Evolutionary conservation across 1,284 basidiomycete genomes (phyloP).

Genomic region (Cryptococcus jaspeensis): DNA sequence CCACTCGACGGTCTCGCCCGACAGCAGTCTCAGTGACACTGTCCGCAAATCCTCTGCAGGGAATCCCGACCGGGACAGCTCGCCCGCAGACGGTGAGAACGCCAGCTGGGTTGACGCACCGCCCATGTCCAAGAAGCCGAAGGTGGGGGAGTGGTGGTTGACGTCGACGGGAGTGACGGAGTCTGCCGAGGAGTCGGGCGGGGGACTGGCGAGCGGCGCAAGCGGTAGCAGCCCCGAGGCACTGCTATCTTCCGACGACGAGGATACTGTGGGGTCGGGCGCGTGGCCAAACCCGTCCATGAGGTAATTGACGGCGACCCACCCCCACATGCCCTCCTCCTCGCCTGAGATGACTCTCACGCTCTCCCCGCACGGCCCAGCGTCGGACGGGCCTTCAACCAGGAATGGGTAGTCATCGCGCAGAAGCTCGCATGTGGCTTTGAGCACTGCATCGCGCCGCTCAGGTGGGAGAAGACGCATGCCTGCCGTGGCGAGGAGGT

Average conservation of each 20-base stretch:
- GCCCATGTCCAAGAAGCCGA: slow-evolving; percentile 99
- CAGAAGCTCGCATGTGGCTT: slow-evolving; percentile 75
- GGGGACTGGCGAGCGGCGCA: slow-evolving; percentile 36
- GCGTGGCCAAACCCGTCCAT: slow-evolving; percentile 88
- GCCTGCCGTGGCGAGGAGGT: slow-evolving; percentile 93
- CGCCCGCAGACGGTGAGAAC: slow-evolving; percentile 66
- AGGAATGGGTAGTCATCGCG: slow-evolving; percentile 60
- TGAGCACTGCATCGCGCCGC: slow-evolving; percentile 70
- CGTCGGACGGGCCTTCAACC: slow-evolving; percentile 55
- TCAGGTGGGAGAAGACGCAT: slow-evolving; percentile 81
- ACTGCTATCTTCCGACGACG: slow-evolving; percentile 13
- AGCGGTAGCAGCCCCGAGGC: slow-evolving; percentile 34
- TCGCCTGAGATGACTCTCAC: slow-evolving; percentile 95
- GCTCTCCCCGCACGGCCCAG: slow-evolving; percentile 80
- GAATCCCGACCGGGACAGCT: slow-evolving; percentile 55
- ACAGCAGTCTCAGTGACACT: slow-evolving; percentile 76
- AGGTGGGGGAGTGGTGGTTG: slow-evolving; percentile 65
- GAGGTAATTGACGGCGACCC: slow-evolving; percentile 98
- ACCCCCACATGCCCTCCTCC: slow-evolving; percentile 96
- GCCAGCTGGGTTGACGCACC: slow-evolving; percentile 98
- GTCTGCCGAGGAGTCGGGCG: slow-evolving; percentile 28
- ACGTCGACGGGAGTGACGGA: slow-evolving; percentile 47
- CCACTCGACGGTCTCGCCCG: slow-evolving; percentile 83
- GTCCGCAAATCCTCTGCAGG: slow-evolving; percentile 66
- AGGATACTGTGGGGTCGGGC: slow-evolving; percentile 19